Percentiles rank a stretch among this genome's conserved stretches.
Evolutionary conservation across 169 alveolate genomes (phyloP).

Genomic region (Eimeria praecox): DNA sequence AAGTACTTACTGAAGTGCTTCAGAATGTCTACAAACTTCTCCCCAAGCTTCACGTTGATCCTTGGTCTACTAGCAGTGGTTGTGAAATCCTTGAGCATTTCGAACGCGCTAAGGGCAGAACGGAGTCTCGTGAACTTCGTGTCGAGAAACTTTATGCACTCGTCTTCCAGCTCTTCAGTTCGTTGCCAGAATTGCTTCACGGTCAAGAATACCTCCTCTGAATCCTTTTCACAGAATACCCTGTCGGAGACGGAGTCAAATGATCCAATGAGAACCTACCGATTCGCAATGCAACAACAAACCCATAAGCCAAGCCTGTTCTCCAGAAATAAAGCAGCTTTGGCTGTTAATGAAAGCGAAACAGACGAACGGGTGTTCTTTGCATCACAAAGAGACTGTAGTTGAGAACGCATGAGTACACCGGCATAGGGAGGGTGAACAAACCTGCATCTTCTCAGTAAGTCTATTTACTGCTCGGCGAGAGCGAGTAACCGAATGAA

Average conservation of each 20-base stretch:
- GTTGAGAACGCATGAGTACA: not conserved
- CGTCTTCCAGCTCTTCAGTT: constrained; percentile 90
- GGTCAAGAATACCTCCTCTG: constrained; percentile 88
- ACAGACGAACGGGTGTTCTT: not conserved
- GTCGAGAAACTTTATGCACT: constrained; percentile 90
- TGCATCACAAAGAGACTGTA: not conserved
- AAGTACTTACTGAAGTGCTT: constrained; percentile 87
- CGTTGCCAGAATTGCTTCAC: constrained; percentile 90
- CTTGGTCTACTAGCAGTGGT: constrained; percentile 92
- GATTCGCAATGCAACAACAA: not conserved
- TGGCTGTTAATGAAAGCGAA: not conserved
- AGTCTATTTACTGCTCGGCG: constrained; percentile 92
- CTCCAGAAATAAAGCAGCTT: not conserved
- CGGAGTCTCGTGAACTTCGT: constrained; percentile 89
- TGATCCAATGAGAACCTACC: constrained; percentile 84
- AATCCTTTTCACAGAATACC: constrained; percentile 90
- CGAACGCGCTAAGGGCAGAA: constrained; percentile 97
- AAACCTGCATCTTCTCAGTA: constrained; percentile 89
- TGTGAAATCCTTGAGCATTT: constrained; percentile 94
- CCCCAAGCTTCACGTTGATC: constrained; percentile 93
- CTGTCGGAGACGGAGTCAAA: constrained; percentile 88
- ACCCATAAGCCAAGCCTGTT: not conserved
- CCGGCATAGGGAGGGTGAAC: not conserved
- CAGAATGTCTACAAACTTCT: constrained; percentile 94
- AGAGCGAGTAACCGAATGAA: constrained; percentile 95